These are phyloP conservation scores for Penicillium sp. DNA, from an alignment of 2,329 filamentous ascomycete species.

Conservation along the genomic window DNA sequence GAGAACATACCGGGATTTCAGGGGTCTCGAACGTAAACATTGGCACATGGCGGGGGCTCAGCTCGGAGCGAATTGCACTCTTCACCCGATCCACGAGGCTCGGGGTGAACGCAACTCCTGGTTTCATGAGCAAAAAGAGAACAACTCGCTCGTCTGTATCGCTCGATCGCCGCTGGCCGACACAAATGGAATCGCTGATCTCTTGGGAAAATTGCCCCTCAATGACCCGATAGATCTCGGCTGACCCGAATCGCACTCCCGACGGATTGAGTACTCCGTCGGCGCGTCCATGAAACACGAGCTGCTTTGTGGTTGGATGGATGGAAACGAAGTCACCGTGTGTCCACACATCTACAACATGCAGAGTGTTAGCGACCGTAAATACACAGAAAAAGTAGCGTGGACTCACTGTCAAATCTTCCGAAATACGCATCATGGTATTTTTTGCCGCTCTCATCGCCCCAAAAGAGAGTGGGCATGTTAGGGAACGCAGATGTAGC, in stretches of 20 bases:
- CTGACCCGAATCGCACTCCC: conserved; percentile 75
- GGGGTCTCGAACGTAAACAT: conserved; percentile 75
- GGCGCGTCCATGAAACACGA: conserved; percentile 37
- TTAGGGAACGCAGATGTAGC: conserved; percentile 71
- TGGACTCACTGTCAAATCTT: conserved; percentile 18
- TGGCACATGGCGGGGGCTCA: conserved; percentile 75
- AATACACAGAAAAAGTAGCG: neutral
- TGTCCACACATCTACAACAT: conserved; percentile 69
- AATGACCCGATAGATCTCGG: conserved; percentile 75
- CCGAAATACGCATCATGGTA: conserved; percentile 45
- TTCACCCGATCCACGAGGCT: conserved; percentile 57
- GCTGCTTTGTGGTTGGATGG: conserved; percentile 64
- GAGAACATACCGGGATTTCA: conserved; percentile 61
- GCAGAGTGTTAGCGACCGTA: neutral
- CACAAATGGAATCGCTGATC: conserved; percentile 70
- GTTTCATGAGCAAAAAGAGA: conserved; percentile 60
- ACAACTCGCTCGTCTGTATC: conserved; percentile 60
- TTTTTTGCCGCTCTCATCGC: conserved; percentile 51
- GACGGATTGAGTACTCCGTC: conserved; percentile 79
- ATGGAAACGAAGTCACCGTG: conserved; percentile 77
- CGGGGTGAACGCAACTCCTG: conserved; percentile 9
- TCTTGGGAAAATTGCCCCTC: conserved; percentile 45
- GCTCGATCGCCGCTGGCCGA: conserved; percentile 67
- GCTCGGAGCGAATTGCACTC: conserved; percentile 61
- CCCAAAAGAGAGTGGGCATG: conserved; percentile 66